Conservation (phyloP, 2,329 filamentous ascomycete species). For the Fusarium palustre region DNA sequence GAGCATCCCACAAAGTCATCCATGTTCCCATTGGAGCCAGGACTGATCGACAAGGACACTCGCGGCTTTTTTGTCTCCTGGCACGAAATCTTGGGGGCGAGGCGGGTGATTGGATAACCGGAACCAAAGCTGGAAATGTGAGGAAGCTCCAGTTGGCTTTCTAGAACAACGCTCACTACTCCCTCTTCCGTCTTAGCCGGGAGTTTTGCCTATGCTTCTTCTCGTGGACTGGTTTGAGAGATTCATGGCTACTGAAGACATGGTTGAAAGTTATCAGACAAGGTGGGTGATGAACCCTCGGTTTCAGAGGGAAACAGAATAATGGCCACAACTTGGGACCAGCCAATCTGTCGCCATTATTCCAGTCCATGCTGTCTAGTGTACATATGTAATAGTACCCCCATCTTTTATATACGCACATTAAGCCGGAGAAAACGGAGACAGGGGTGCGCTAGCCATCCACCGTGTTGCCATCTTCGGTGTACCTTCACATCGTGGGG, state of each 20-base stretch:
- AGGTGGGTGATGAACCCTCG: background rate
- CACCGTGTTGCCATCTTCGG: slow-evolving; percentile 29
- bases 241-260: background rate
- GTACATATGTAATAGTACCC: too few species aligned
- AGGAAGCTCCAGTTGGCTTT: slow-evolving; percentile 35
- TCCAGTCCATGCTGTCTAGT: background rate
- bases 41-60: slow-evolving; percentile 30
- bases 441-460: slow-evolving; percentile 26
- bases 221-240: background rate
- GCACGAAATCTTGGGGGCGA: slow-evolving; percentile 24
- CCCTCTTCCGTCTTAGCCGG: slow-evolving; percentile 14
- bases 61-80: slow-evolving; percentile 28
- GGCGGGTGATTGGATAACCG: slow-evolving; percentile 23
- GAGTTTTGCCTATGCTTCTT: background rate
- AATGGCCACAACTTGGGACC: slow-evolving; percentile 1
- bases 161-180: slow-evolving; percentile 38
- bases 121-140: slow-evolving; percentile 28
- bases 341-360: background rate
- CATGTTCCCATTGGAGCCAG: slow-evolving; percentile 30
- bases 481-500: slow-evolving; percentile 47
- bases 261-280: background rate
- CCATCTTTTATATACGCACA: slow-evolving; percentile 12
- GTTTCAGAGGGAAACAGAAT: background rate
- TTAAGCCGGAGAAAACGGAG: slow-evolving; percentile 18
- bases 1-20: slow-evolving; percentile 24